Base-by-base conservation (phyloP, 1,284 basidiomycete species). In the Moesziomyces sp. region DNA sequence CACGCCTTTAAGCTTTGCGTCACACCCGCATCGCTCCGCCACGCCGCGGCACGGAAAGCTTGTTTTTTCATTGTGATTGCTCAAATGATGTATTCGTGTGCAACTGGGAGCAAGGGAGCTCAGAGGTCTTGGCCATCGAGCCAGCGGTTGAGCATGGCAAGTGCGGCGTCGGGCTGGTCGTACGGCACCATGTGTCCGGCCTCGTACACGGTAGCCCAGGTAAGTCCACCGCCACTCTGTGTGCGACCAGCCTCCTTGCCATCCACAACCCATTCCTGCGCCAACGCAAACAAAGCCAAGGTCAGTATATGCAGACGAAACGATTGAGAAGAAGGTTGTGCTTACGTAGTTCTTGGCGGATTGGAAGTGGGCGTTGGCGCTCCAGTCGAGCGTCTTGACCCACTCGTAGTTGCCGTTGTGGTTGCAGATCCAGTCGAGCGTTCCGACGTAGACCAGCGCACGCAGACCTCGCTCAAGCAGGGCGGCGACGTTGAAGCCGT, bases 401-500 rank as follows among this genome's bases (percentile, higher is more conserved):
- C 67, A 78, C 24, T 61, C 58, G 43, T 60, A 58, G 60, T 77
- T 78, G 10, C 75, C 71, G 30, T 77, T 53, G 34, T 63, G 72
- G 64, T 81, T 82, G 66, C 80, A 84, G 52, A 78, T 82, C 79
- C 81, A 83, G 61, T 84, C 82, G 21, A 78, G 54, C 24, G 78
- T 79, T 3, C 91, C 91, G 6, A 90, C 90, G 72, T 92, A 92
- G 64, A 92, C 89, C 52, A 93, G 86, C 26, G 92, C 85, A 21
- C 89, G 87, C 43, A 93, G 84, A 6, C 90, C 90, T 30, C 91
- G 88, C 79, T 93, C 92, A 21, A 94, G 88, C 35, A 94, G 87
- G 2, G 87, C 89, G 1, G 88, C 87, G 58, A 93, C 86, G 78
- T 93, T 90, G 83, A 46, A 60, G 0, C 58, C 64, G 42, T 75